phyloP scores from a whole-genome alignment of 345 rosid genomes.

The Anacardium occidentale region DNA sequence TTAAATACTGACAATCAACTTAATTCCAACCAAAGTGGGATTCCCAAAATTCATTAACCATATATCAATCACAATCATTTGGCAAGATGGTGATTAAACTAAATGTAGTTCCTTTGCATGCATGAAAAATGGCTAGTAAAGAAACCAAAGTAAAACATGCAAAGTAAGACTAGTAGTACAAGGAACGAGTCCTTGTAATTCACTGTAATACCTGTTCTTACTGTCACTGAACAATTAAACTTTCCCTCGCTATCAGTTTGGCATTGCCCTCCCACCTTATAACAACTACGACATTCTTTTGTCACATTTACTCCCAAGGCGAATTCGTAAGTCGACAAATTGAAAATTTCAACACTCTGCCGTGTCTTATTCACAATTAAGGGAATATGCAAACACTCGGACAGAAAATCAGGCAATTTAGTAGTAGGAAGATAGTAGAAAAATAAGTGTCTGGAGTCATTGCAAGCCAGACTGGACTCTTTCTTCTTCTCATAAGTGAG shows the following conservation, averaged over 20 bases:
- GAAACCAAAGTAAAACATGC: too few species aligned
- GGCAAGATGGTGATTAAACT: too few species aligned
- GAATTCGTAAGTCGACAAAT: constrained; percentile 7
- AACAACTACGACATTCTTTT: constrained; percentile 9
- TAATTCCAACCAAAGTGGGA: too few species aligned
- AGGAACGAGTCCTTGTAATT: too few species aligned
- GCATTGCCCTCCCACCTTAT: constrained; percentile 14
- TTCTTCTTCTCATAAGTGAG: neutral
- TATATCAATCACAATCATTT: too few species aligned
- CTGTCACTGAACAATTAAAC: neutral
- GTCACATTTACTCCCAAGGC: constrained; percentile 8
- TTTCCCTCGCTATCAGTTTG: neutral
- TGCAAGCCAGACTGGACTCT: neutral
- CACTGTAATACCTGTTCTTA: too few species aligned
- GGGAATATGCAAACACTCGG: constrained; percentile 29
- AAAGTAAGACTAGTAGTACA: too few species aligned
- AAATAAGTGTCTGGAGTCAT: constrained; percentile 16
- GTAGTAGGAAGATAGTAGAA: neutral
- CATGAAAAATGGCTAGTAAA: too few species aligned
- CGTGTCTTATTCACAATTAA: constrained; percentile 19
- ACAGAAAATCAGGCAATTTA: neutral
- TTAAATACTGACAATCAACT: too few species aligned
- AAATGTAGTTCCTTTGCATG: too few species aligned
- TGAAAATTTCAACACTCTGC: too few species aligned
- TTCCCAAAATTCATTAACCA: too few species aligned